These are phyloP conservation scores for Phytophthora constricta DNA, from an alignment of 352 stramenopile genomes.

Conservation along the genomic window DNA sequence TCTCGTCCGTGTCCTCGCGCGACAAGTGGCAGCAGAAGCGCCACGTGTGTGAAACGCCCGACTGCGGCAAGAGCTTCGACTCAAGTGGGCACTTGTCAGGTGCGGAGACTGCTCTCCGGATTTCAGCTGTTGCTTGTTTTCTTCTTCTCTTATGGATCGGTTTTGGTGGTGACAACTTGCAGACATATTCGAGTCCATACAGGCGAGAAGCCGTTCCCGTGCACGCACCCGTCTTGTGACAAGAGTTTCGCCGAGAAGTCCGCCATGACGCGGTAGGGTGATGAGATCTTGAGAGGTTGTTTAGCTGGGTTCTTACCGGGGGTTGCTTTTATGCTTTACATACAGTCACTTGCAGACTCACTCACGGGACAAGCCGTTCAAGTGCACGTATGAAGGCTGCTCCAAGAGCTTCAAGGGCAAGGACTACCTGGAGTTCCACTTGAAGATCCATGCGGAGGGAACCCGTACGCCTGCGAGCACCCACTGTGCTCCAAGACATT, in stretches of 20 bases:
- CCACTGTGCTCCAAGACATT: conserved; percentile 86
- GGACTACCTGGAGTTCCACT: conserved; percentile 84
- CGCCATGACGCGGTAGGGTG: conserved; percentile 75
- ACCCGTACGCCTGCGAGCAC: conserved; percentile 83
- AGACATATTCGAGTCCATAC: conserved; percentile 90
- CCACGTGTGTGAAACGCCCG: conserved; percentile 64
- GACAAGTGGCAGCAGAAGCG: conserved; percentile 78
- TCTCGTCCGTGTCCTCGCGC: conserved; percentile 50
- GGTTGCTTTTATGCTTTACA: conserved; percentile 1
- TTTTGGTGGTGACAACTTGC: no score
- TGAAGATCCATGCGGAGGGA: conserved; percentile 88
- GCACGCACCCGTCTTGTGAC: conserved; percentile 81
- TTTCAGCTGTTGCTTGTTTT: conserved; percentile 6
- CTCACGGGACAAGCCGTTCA: conserved; percentile 86
- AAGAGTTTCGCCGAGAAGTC: conserved; percentile 92
- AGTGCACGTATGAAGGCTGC: conserved; percentile 86
- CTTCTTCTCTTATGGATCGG: no score
- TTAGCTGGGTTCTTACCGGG: neutral
- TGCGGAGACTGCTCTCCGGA: conserved; percentile 21
- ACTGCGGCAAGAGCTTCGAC: conserved; percentile 88
- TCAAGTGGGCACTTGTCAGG: conserved; percentile 86
- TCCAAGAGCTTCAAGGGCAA: conserved; percentile 91
- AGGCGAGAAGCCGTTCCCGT: conserved; percentile 89
- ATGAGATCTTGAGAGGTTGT: conserved; percentile 21
- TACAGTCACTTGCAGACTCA: conserved; percentile 84